Base-by-base conservation (phyloP, 2,329 filamentous ascomycete genomes). In the Paraconiothyrium brasiliense region DNA sequence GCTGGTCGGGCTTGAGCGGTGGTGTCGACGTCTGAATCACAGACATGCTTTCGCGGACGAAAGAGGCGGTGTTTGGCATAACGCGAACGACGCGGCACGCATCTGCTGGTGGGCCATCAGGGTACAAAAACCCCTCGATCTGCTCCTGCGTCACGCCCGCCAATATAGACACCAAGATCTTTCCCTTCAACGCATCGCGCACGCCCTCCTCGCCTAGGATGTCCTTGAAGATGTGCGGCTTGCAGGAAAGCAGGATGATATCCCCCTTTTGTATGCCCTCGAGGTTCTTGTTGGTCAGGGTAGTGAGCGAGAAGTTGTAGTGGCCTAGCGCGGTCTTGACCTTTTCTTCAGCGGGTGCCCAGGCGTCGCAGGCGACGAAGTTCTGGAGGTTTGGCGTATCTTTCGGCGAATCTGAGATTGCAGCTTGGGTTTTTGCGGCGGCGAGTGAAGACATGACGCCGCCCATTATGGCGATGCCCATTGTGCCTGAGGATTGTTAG, bases 61-160 rank as follows among this genome's bases (percentile, higher is more conserved):
- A 85, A 30, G 89, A 89, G 11, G 92, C 92, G 0, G 91, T 94
- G 81, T 96, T 96, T 69, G 92, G 92, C 87, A 96, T 93, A 58
- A 90, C 92, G 35, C 92, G 85, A 4, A 96, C 89, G 48, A 95
- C 84, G 46, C 86, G 83, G 78, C 87, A 91, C n/a, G 69, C 68
- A 43, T 79, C 78, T n/a, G 70, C 70, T 41, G 84, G 82, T 22
- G 84, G 79, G 10, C 82, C 80, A 30, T 85, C 84, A 0, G 74
- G 75, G 71, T 91, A 89, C 13, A 94, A 79, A 35, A 87, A 85
- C 16, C 81, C 80, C 71, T 90, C 86, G 65, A 97, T 88, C 71
- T 93, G 88, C 52, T 86, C 78, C 16, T 88, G 86, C 2, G 90
- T 88, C 24, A 95, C 87, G 60, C 93, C 93, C 4, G 92, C 92